phyloP scores from a whole-genome alignment of 2,329 filamentous ascomycete genomes.

The Aspergillus brasiliensis region DNA sequence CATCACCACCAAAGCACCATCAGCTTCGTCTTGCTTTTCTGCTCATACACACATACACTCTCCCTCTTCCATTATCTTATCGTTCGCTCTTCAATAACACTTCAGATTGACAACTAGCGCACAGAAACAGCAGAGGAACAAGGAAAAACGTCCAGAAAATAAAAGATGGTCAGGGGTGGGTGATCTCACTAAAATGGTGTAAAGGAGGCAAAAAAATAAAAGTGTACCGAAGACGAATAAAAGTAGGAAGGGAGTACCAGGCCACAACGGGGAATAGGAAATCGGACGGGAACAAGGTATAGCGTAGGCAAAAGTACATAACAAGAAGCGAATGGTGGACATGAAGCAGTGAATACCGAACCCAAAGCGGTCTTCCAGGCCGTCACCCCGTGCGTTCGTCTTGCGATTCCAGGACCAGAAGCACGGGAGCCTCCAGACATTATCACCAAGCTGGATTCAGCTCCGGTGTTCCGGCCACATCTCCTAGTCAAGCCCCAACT shows the following conservation, averaged over 20 bases:
- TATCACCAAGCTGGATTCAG: slow-evolving; percentile 15
- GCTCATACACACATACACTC: neutral
- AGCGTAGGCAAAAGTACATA: slow-evolving; percentile 43
- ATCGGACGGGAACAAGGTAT: slow-evolving; percentile 34
- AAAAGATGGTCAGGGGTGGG: slow-evolving; percentile 28
- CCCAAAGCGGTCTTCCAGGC: slow-evolving; percentile 21
- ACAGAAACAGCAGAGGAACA: slow-evolving; percentile 18
- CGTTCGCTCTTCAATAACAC: slow-evolving; percentile 18
- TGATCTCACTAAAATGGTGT: slow-evolving; percentile 29
- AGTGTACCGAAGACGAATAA: slow-evolving; percentile 25
- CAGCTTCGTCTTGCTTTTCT: neutral
- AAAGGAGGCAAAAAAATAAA: slow-evolving; percentile 18
- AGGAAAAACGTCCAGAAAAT: slow-evolving; percentile 25
- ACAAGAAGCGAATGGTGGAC: slow-evolving; percentile 40
- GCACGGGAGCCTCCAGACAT: slow-evolving; percentile 21
- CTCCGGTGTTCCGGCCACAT: slow-evolving; percentile 26
- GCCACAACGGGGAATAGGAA: slow-evolving; percentile 29
- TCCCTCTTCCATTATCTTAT: neutral
- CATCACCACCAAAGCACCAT: neutral
- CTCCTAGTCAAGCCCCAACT: slow-evolving; percentile 28
- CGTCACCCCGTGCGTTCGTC: slow-evolving; percentile 27
- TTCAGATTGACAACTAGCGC: slow-evolving; percentile 27
- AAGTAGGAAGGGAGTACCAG: slow-evolving; percentile 22
- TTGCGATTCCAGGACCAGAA: slow-evolving; percentile 26
- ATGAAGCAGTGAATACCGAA: slow-evolving; percentile 26